These are phyloP conservation scores for Colletotrichum magnum DNA, from an alignment of 2,329 filamentous ascomycete species.

Conservation along the genomic window DNA sequence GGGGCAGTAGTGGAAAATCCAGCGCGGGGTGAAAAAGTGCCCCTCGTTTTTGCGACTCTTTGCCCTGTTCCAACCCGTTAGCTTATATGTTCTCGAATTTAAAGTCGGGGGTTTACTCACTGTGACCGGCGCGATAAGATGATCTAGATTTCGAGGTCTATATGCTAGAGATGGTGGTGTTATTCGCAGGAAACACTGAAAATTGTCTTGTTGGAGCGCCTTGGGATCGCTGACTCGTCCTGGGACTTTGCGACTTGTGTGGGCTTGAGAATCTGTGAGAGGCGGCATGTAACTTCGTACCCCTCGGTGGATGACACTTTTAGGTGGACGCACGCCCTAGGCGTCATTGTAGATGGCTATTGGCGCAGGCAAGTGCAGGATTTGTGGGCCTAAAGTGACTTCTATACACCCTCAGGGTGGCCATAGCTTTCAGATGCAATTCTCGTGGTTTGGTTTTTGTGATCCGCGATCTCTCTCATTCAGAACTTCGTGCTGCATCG, in stretches of 20 bases:
- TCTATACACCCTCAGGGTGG: not conserved
- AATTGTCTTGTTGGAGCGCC: not conserved
- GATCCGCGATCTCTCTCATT: conserved; percentile 1
- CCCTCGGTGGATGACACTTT: conserved; percentile 6
- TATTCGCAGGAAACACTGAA: not conserved
- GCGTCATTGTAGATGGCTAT: too few relatives aligned
- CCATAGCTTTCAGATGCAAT: conserved; percentile 13
- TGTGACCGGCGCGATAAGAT: too few relatives aligned
- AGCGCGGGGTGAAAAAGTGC: conserved; percentile 37
- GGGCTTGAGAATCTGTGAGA: not conserved
- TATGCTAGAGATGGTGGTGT: not conserved
- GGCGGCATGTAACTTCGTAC: conserved; percentile 1
- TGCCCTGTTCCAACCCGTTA: not conserved
- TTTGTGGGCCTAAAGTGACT: too few relatives aligned
- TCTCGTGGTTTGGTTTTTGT: conserved; percentile 21
- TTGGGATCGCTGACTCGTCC: conserved; percentile 29
- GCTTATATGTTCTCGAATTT: accelerated
- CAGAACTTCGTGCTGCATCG: not conserved
- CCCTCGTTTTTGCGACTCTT: conserved; percentile 28
- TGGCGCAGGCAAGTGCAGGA: not conserved
- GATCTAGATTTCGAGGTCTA: not conserved
- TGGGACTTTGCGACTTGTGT: conserved; percentile 1
- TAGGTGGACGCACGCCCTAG: conserved; percentile 10
- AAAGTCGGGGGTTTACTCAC: accelerated
- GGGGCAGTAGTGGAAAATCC: conserved; percentile 7